Conservation (phyloP, 306 rosid species). For the Prunus kanzakura region DNA sequence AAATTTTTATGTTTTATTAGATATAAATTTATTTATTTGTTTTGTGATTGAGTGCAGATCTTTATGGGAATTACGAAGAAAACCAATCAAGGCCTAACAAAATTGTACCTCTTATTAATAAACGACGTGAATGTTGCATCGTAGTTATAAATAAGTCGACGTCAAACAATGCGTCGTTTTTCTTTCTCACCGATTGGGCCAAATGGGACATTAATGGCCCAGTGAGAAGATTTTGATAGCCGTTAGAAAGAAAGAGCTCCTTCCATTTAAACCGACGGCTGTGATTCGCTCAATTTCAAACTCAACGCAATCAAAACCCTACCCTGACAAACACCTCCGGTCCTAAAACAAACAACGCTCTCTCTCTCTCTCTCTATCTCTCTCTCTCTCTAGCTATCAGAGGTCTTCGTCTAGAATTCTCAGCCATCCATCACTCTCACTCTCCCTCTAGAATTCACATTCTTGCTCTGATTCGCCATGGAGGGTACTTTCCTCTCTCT, state of each 20-base stretch:
- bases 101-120: neutral
- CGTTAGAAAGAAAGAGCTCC: constrained; percentile 38
- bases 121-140: neutral
- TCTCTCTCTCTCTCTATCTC: constrained; percentile 8
- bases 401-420: neutral
- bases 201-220: neutral
- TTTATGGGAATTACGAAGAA: neutral
- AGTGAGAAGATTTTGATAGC: constrained; percentile 28
- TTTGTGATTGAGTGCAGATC: neutral
- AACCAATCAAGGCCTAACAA: neutral
- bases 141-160: neutral
- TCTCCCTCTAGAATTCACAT: constrained; percentile 17
- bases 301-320: constrained; percentile 18
- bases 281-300: constrained; percentile 45
- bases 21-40: neutral
- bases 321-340: neutral
- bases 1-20: neutral
- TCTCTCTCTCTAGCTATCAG: constrained; percentile 3
- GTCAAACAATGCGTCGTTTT: neutral
- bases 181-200: neutral
- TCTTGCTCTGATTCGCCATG: constrained; percentile 33
- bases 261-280: constrained; percentile 21
- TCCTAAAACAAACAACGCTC: neutral
- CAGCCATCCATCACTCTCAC: constrained; percentile 12
- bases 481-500: constrained; percentile 35